Evolutionary conservation across 129 eudicot genomes (phyloP).

Genomic region (Mikania micrantha): DNA sequence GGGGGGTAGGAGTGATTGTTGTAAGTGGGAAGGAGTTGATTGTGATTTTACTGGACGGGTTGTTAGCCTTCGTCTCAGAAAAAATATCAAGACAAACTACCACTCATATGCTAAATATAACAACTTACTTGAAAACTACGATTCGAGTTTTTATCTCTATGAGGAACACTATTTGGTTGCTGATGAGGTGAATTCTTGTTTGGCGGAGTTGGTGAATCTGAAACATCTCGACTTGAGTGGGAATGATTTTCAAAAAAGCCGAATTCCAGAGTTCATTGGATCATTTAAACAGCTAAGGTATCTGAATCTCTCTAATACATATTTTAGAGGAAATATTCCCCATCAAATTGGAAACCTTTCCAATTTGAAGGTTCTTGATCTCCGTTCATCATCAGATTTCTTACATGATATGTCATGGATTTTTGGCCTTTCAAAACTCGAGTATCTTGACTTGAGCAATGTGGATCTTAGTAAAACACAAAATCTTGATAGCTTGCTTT

Average conservation of each 20-base stretch:
- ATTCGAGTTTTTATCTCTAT: not conserved
- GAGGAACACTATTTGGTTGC: not conserved
- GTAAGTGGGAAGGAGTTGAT: not conserved
- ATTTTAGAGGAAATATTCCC: conserved; percentile 5
- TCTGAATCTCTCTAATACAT: conserved; percentile 13
- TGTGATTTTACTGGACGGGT: not conserved
- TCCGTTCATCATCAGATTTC: not conserved
- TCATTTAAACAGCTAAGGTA: conserved; percentile 4
- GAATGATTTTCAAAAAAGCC: not conserved
- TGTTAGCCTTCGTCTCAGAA: not conserved
- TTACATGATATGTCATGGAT: not conserved
- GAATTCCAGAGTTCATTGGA: conserved; percentile 3
- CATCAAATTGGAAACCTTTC: not conserved
- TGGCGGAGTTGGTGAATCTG: not conserved
- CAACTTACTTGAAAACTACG: not conserved
- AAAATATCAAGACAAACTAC: not conserved
- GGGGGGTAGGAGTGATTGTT: not conserved
- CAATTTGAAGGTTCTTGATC: conserved; percentile 5
- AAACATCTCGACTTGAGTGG: not conserved
- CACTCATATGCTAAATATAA: not conserved
- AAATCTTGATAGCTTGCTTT: not conserved
- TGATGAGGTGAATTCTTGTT: not conserved
- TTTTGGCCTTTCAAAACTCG: not conserved
- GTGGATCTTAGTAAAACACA: not conserved
- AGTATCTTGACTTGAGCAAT: not conserved